Evolutionary conservation across 257 asterid genomes (phyloP).

Genomic region (Solanum gracilifrons): DNA sequence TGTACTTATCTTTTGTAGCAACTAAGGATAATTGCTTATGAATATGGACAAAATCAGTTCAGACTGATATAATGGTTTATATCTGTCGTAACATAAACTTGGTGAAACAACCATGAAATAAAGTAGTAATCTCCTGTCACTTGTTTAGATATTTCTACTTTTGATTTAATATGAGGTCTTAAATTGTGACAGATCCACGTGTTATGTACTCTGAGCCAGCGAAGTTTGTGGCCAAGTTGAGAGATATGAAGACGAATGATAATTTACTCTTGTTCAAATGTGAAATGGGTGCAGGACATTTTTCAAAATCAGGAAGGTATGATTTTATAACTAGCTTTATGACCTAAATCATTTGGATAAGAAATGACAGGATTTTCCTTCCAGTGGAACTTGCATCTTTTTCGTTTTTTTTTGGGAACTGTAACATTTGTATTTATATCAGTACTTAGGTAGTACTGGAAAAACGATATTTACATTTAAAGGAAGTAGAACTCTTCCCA

Average conservation of each 20-base stretch:
- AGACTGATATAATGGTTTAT: neutral
- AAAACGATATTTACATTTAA: neutral
- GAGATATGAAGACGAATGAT: constrained; percentile 71
- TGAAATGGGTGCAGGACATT: constrained; percentile 94
- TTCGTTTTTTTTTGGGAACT: neutral
- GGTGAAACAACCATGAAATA: neutral
- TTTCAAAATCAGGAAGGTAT: constrained; percentile 92
- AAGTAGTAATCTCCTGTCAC: neutral
- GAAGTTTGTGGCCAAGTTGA: constrained; percentile 84
- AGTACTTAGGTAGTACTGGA: neutral
- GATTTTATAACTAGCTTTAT: neutral
- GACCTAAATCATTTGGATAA: neutral
- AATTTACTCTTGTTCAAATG: constrained; percentile 71
- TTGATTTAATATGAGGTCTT: neutral
- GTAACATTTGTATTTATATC: neutral
- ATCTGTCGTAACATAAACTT: neutral
- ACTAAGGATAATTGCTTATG: neutral
- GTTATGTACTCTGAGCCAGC: constrained; percentile 92
- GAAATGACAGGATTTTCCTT: neutral
- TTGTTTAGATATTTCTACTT: neutral
- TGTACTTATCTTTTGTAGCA: neutral
- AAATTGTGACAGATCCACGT: constrained; percentile 54
- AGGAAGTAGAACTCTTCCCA: neutral
- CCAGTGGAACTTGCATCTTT: neutral
- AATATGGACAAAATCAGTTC: neutral